Evolutionary conservation across 2,329 filamentous ascomycete species (phyloP), one percentile per base, ranked within the genome.

Genomic region (Talaromyces funiculosus): DNA sequence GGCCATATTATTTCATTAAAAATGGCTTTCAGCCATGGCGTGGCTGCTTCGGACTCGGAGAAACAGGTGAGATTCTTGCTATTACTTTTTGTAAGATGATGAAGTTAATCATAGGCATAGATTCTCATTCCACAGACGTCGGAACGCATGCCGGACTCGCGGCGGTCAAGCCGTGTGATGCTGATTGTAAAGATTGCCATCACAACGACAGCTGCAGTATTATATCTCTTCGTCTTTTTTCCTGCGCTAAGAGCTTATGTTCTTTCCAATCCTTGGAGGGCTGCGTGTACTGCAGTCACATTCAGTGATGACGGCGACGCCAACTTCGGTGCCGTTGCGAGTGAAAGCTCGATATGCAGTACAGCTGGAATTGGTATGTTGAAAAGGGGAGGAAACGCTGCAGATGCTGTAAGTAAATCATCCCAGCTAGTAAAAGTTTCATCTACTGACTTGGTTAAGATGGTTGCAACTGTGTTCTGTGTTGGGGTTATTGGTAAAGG

Each of bases 391-490:
- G 82, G 90, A 6, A 91, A 90, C 74, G 89, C 90, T 12, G 89
- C 87, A 0, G 90, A 93, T 75, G 87, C 89, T 51, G 80, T 80
- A 62, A 70, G 77, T 71, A 1, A 31, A 37, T 16, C 10, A 29
- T 18, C 3, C 4, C 22, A 14, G 10, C 9, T 12, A 33, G 12
- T 31, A 4, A 9, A 5, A 16, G 26, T 7, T 31, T 1, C 10
- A 33, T 12, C 5, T n/a, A 31, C 29, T 57, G 4, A 57, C 26
- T 33, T 45, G 16, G 18, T 16, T 6, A 37, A 82, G 81, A 75
- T 90, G 63, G 86, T 92, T 20, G 88, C 86, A 31, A 89, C 89
- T 0, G 85, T 86, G 7, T 82, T 92, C 55, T 93, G 90, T 64
- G 83, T 92, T 38, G 90, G 90, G 5, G 87, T 90, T 6, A 82